Evolutionary conservation across 257 asterid species (phyloP).

Genomic region (Przewalskia tangutica): DNA sequence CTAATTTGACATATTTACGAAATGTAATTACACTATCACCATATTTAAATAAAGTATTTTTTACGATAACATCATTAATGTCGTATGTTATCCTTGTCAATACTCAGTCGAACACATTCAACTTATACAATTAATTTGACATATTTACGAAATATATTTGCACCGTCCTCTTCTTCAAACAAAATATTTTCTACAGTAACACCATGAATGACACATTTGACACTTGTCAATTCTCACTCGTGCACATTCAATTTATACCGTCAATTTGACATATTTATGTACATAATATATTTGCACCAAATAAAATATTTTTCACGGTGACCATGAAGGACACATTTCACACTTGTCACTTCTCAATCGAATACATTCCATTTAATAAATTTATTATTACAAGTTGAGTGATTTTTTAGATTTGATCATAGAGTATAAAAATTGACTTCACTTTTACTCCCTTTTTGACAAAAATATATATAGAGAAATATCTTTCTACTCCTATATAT

Average conservation of each 20-base stretch:
- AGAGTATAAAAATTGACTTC: background rate
- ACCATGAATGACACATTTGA: background rate
- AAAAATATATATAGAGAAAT: background rate
- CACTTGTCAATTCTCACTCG: background rate
- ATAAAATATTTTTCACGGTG: no score
- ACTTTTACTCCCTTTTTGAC: background rate
- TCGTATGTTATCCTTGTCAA: no score
- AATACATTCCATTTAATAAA: background rate
- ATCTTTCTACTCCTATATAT: background rate
- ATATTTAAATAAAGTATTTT: no score
- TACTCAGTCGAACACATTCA: no score
- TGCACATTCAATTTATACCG: background rate
- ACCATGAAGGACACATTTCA: background rate
- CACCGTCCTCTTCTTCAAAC: no score
- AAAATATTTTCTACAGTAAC: no score
- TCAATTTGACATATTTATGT: background rate
- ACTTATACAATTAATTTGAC: no score
- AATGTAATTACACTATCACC: no score
- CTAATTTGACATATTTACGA: no score
- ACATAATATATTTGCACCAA: rapidly evolving
- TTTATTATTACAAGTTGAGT: background rate
- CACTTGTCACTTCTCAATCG: background rate
- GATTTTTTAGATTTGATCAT: no score
- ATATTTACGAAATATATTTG: no score
- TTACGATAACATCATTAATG: no score